Evolutionary conservation across 495 filamentous ascomycete genomes (phyloP).

Genomic region (Lentithecium fluviatile): DNA sequence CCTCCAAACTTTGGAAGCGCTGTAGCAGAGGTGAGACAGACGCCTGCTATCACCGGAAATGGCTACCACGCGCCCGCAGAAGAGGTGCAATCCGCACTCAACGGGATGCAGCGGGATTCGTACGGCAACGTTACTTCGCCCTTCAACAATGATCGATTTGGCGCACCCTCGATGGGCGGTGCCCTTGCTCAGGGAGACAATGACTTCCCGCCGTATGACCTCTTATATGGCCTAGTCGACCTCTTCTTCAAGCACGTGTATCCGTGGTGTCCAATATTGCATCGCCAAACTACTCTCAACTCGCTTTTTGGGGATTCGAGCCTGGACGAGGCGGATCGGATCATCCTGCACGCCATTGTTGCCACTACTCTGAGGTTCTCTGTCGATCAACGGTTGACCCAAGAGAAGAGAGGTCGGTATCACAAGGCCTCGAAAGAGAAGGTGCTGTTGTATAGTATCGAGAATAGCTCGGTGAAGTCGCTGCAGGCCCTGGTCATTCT

Average conservation of each 20-base stretch:
- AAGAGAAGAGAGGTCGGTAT: slow-evolving; percentile 67
- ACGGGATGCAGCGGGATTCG: slow-evolving; percentile 11
- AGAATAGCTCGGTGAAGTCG: slow-evolving; percentile 83
- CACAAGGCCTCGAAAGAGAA: slow-evolving; percentile 79
- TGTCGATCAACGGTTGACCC: slow-evolving; percentile 67
- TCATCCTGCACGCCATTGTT: slow-evolving; percentile 82
- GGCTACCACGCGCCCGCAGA: slow-evolving; percentile 23
- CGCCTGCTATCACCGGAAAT: slow-evolving; percentile 2
- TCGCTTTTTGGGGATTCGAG: slow-evolving; percentile 74
- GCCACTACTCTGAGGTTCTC: slow-evolving; percentile 83
- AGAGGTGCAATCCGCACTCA: slow-evolving; percentile 14
- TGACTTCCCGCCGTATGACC: slow-evolving; percentile 80
- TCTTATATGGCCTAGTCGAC: slow-evolving; percentile 77
- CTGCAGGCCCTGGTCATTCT: slow-evolving; percentile 83
- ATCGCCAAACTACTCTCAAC: slow-evolving; percentile 74
- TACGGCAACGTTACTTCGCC: slow-evolving; percentile 13
- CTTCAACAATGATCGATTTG: slow-evolving; percentile 25
- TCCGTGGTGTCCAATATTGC: slow-evolving; percentile 86
- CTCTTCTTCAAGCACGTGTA: slow-evolving; percentile 90
- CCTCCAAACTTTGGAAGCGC: slow-evolving; percentile 15
- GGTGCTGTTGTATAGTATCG: slow-evolving; percentile 78
- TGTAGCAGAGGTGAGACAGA: background rate
- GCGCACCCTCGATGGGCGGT: slow-evolving; percentile 1
- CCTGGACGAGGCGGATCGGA: slow-evolving; percentile 75
- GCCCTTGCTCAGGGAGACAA: slow-evolving; percentile 51